Base-by-base conservation (phyloP, 805 yeast genomes). In the Nakazawaea siamensis region DNA sequence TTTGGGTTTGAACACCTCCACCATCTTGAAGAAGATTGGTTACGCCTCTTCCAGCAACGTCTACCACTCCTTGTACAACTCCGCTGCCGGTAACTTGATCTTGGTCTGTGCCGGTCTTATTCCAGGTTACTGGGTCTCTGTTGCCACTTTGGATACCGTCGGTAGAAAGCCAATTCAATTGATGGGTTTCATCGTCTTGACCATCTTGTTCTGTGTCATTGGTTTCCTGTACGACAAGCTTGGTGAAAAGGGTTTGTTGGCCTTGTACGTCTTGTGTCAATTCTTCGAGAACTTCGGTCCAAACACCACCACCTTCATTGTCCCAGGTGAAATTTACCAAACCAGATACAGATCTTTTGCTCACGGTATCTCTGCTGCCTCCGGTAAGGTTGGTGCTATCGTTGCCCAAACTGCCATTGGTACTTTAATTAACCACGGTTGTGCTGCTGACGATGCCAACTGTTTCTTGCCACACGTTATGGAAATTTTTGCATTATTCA, bases 261-360 rank as follows among this genome's bases (percentile, higher is more conserved):
- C 79, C 39, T 60, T 86, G 35, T 86, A 83, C 66, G 76, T 85
- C 47, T 58, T 86, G 41, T 74, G 80, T 41, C 95, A 86, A 65
- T 82, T 86, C 58, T 86, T 86, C 79, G 77, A 79, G 60, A 86
- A 86, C 61, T 86, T 84, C 51, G 95, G 95, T 55, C 95, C 96
- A 57, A 86, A 86, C 69, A 76, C 87, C 42, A 87, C 95, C 32
- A 86, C 95, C 36, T 86, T 86, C 57, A 76, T 86, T 51, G 71
- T 83, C 54, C 95, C 95, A 33, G 95, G 94, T 63, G 96, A 86
- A 67, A 66, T 76, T 56, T 87, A 68, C 80, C 96, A 95, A 58
- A 86, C 96, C 38, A 79, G 95, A 70, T 86, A 85, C 66, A 81
- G 95, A 78, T 85, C 95, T 17, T 77, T 94, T 47, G 95, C 95